Percentiles rank a stretch among this genome's conserved stretches.
Conservation (phyloP, 805 yeast species). For the Hanseniaspora lachancei region DNA sequence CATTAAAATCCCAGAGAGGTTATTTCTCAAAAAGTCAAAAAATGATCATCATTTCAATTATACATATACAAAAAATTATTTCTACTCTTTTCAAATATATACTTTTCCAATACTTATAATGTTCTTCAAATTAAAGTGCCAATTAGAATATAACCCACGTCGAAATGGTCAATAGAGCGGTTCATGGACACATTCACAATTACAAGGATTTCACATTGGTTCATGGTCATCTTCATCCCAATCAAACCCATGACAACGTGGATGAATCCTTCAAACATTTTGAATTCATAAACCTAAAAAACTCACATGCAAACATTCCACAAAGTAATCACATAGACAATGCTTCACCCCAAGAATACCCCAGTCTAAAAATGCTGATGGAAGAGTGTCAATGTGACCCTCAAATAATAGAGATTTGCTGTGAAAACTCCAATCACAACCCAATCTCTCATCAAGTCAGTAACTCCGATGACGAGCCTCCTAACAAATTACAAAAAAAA, state of each 20-base stretch:
- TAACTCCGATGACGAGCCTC: neutral
- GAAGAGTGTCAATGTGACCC: conserved; percentile 19
- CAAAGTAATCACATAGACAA: neutral
- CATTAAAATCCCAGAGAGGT: too few relatives aligned
- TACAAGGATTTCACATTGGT: conserved; percentile 49
- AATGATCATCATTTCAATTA: neutral
- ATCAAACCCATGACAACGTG: conserved; percentile 8
- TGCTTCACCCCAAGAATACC: neutral
- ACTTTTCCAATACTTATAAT: too few relatives aligned
- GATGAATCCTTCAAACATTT: conserved; percentile 31
- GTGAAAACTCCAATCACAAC: conserved; percentile 27
- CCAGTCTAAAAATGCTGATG: conserved; percentile 2
- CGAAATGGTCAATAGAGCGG: conserved; percentile 17
- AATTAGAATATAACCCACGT: neutral
- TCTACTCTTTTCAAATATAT: too few relatives aligned
- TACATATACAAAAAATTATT: neutral
- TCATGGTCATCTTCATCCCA: conserved; percentile 52
- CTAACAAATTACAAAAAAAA: neutral
- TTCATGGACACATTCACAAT: conserved; percentile 56
- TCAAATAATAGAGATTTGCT: conserved; percentile 31
- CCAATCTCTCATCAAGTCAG: neutral
- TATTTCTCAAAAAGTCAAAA: too few relatives aligned
- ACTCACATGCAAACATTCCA: neutral
- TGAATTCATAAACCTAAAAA: conserved; percentile 28
- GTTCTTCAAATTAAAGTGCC: too few relatives aligned